Evolutionary conservation across 106 monocot genomes (phyloP), one percentile per base, ranked within the genome.

Genomic region (Dioscorea alata): DNA sequence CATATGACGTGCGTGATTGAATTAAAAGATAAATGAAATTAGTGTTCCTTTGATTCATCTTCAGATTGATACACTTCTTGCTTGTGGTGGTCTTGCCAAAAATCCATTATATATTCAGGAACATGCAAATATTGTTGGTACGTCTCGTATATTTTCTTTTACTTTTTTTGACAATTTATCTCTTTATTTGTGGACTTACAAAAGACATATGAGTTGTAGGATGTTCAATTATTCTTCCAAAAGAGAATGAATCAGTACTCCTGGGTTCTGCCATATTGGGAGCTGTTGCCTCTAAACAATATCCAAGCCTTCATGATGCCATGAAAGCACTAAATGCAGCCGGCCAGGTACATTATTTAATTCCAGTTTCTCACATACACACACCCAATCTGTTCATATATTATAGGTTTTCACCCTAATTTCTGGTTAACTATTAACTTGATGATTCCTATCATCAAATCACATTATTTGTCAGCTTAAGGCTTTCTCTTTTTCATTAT

Each of bases 41-140:
- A 42, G 2, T 6, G 42, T 42, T 42, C 10, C 42, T 42, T 42
- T 57, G 73, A 23, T 50, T 64, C 33, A 54, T 67, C 48, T 76
- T 67, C 79, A 97, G 96, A 97, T 97, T 35, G 72, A 89, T 59
- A 97, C 92, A 20, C 92, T 97, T 65, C 89, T 97, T 71, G 96
- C 96, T 13, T 97, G 96, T 73, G 97, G 97, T 34, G 97, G 97
- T 57, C 85, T 99, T 76, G 83, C 97, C 66, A 99, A 99, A 74
- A 99, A 99, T 49, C 56, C 68, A 7, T 15, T 99, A 19, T 99
- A 99, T 74, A 83, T 99, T 56, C 92, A 99, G 76, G 89, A 99
- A 63, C 92, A 99, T 77, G 97, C 97, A 58, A 76, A 99, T 77
- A 99, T 99, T 62, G 68, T 75, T 50, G 97, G 97, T 48, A 84